A percentile compares a stretch with the other conserved stretches of the same genome.
Evolutionary conservation across 2,329 filamentous ascomycete genomes (phyloP).

Genomic region (Monosporascus sp.): DNA sequence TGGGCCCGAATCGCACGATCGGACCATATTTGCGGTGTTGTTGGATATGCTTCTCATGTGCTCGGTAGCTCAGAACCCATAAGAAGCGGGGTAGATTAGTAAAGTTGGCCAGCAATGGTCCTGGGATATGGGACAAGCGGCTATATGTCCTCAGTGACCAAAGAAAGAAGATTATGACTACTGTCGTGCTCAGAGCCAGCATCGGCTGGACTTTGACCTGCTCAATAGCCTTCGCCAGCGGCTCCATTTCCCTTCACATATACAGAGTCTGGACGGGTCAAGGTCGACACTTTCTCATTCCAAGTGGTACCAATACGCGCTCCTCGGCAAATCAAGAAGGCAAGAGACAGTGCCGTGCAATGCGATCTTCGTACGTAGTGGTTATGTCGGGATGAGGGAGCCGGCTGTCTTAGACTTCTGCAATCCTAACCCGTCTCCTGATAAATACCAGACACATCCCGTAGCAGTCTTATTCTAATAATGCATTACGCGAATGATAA

Average conservation of each 20-base stretch:
- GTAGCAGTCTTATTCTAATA: no score
- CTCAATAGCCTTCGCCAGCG: not conserved
- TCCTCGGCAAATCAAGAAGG: no score
- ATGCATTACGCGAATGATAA: no score
- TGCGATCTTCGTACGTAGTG: no score
- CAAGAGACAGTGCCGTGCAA: no score
- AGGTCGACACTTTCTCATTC: no score
- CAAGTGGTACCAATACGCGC: not conserved
- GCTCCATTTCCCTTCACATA: not conserved
- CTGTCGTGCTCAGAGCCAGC: not conserved
- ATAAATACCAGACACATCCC: no score
- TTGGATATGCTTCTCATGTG: slow-evolving; percentile 5
- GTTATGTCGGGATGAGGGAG: no score
- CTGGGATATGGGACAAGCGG: slow-evolving; percentile 7
- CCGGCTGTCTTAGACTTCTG: no score
- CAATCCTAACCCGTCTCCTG: no score
- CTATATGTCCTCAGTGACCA: not conserved
- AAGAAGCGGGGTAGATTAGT: slow-evolving; percentile 5
- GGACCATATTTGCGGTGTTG: slow-evolving; percentile 3
- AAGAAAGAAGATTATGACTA: not conserved
- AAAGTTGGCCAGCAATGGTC: slow-evolving; percentile 5
- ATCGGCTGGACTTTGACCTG: not conserved
- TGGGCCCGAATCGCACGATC: slow-evolving; percentile 8
- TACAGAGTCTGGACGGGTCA: not conserved
- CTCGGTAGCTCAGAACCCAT: slow-evolving; percentile 6